Conservation (phyloP, 1,284 basidiomycete genomes). For the Lentinus polychrous region DNA sequence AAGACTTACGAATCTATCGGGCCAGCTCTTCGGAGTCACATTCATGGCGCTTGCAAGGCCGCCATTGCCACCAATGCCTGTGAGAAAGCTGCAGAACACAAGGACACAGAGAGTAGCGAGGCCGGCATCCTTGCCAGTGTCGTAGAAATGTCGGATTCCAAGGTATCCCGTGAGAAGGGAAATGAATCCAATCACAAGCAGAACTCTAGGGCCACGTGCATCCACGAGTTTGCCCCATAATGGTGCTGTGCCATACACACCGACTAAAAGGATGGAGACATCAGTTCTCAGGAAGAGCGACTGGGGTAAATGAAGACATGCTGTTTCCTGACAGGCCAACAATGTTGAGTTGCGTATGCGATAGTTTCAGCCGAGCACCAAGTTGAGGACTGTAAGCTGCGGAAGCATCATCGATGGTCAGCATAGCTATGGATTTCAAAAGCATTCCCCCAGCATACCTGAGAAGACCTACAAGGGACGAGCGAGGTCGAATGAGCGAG, state of each 20-base stretch:
- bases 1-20: slow-evolving; percentile 39
- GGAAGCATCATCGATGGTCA: slow-evolving; percentile 7
- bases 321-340: slow-evolving; percentile 66
- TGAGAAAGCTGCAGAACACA: slow-evolving; percentile 45
- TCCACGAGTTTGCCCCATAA: slow-evolving; percentile 69
- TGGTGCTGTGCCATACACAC: slow-evolving; percentile 54
- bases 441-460: slow-evolving; percentile 29
- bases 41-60: slow-evolving; percentile 53
- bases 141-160: slow-evolving; percentile 59
- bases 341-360: slow-evolving; percentile 72
- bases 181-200: slow-evolving; percentile 39
- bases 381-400: slow-evolving; percentile 78
- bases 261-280: slow-evolving; percentile 34
- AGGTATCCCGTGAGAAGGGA: slow-evolving; percentile 58
- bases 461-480: slow-evolving; percentile 34
- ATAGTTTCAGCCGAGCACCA: slow-evolving; percentile 58
- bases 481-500: background rate
- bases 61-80: slow-evolving; percentile 56
- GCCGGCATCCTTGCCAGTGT: slow-evolving; percentile 34
- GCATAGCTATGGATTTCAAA: background rate
- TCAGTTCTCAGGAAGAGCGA: slow-evolving; percentile 6
- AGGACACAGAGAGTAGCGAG: slow-evolving; percentile 26
- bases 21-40: slow-evolving; percentile 61
- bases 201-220: slow-evolving; percentile 49
- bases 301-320: slow-evolving; percentile 23